Base-by-base conservation (phyloP, 2,329 filamentous ascomycete species). In the Didymella pomorum region DNA sequence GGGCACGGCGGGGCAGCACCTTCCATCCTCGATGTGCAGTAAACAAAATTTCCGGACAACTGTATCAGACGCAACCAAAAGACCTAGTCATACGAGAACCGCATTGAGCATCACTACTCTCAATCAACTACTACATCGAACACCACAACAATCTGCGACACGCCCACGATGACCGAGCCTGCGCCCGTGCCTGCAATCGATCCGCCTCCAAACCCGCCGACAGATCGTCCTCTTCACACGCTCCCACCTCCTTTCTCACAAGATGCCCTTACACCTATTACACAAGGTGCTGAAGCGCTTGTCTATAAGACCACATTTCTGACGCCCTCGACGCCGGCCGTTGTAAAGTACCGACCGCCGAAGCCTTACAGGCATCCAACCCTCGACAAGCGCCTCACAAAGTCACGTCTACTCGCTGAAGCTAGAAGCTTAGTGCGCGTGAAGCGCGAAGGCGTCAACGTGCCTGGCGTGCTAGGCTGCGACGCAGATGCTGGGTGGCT, bases 201-300 rank as follows among this genome's bases (percentile, higher is more conserved):
- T 10, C 62, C 66, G 25, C 66, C 67, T 45, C 58, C 69, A 2
- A 52, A 61, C 39, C 65, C 68, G 11, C 44, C 60, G 3, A 68
- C 68, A 33, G 41, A 63, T 8, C 66, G 60, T n/a, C 70, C 70
- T 4, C 59, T 70, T 2, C 71, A 73, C 59, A 69, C 64, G 2
- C 68, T 71, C 37, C 71, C 72, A 0, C 37, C 67, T 0, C 70
- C 71, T 35, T 76, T 76, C 65, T 56, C 62, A 80, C 84, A 85
- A 74, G 81, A 84, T 61, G 81, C 86, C 37, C 87, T 92, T 63
- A 78, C 75, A 47, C 90, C 97, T 71, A 86, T 98, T 68, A 89
- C 92, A 56, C 95, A 98, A 83, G 95, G 95, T 79, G 95, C 95
- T 74, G 95, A 99, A 86, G 93, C 92, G 60, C 92, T 94, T 65